Base-by-base conservation (phyloP, 805 yeast genomes). In the Hanseniaspora guilliermondii region DNA sequence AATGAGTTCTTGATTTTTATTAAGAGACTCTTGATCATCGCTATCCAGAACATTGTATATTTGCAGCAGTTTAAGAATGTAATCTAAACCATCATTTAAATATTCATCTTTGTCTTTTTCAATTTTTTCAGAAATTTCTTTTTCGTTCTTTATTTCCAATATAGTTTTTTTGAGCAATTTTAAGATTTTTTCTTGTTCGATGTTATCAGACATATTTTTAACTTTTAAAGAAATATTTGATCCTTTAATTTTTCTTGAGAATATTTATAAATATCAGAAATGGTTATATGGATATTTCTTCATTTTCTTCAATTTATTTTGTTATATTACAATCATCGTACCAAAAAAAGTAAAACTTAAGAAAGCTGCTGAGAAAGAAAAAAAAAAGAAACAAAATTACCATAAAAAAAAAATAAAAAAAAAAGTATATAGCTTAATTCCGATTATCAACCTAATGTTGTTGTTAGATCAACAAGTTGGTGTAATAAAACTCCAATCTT, bases 391-490 rank as follows among this genome's bases (percentile, higher is more conserved):
- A 27, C 6, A 6, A 27, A n/a, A n/a, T n/a, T n/a, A n/a, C n/a
- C n/a, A n/a, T n/a, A n/a, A 27, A 27, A 27, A 27, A 4, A 2
- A 27, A 8, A 8, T 8, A 6, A 27, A 27, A 27, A 27, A 27
- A 25, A 25, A 25, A 5, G 9, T 27, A 27, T 27, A 27, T 27
- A 27, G 32, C 32, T 27, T 6, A 27, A 27, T 8, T 27, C 32
- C 32, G 32, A 27, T 27, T 2, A 6, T 6, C 6, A 4, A 8
- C 6, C 8, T 12, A 27, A 27, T 27, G 32, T 27, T 27, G 5
- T 2, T 25, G 16, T 47, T 50, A 35, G 44, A 56, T 8, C 42
- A 21, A 60, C 66, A 16, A 59, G 61, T 45, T 62, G 64, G n/a
- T 57, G 62, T 22, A 56, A 57, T 3, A 53, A 57, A 41, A 61